Percentiles rank a stretch among this genome's conserved stretches.
Evolutionary conservation across 2,329 filamentous ascomycete genomes (phyloP).

Genomic region (Hawksworthiomyces lignivorus): DNA sequence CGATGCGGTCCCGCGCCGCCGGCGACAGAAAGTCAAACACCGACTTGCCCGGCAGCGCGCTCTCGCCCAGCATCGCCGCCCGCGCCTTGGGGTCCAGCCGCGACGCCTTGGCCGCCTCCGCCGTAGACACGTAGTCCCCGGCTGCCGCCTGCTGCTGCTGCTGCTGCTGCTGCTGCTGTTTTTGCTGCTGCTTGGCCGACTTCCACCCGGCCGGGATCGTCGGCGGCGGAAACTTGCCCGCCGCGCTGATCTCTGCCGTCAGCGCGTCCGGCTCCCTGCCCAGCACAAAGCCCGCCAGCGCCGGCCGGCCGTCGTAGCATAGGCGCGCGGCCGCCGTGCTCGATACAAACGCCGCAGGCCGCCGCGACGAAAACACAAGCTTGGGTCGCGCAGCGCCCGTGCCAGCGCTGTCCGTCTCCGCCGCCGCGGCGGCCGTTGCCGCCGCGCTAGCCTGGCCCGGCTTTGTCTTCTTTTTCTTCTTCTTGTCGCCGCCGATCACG

Average conservation of each 20-base stretch:
- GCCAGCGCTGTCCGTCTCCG: conserved; percentile 5
- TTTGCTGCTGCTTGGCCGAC: conserved; percentile 47
- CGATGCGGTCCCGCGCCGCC: conserved; percentile 68
- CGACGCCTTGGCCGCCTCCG: conserved; percentile 71
- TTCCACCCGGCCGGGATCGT: conserved; percentile 68
- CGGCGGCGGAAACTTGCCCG: conserved; percentile 53
- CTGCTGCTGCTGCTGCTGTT: conserved; percentile 16
- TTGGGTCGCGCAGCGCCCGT: conserved; percentile 55
- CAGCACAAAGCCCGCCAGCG: conserved; percentile 73
- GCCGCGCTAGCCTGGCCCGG: background rate
- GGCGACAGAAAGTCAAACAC: conserved; percentile 89
- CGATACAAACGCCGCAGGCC: conserved; percentile 24
- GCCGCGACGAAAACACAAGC: conserved; percentile 71
- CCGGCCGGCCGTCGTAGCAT: conserved; percentile 76
- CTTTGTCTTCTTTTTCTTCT: conserved; percentile 59
- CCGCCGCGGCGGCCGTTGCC: background rate
- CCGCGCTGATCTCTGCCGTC: conserved; percentile 33
- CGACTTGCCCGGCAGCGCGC: conserved; percentile 78
- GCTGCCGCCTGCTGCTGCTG: conserved; percentile 20
- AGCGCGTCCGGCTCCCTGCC: conserved; percentile 44
- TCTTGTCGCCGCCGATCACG: conserved; percentile 72
- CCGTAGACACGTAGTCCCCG: conserved; percentile 52
- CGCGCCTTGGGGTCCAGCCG: conserved; percentile 67
- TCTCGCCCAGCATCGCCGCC: conserved; percentile 74
- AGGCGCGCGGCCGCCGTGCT: conserved; percentile 44